Evolutionary conservation across 495 filamentous ascomycete genomes (phyloP).

Genomic region (Tuber microsphaerosporum): DNA sequence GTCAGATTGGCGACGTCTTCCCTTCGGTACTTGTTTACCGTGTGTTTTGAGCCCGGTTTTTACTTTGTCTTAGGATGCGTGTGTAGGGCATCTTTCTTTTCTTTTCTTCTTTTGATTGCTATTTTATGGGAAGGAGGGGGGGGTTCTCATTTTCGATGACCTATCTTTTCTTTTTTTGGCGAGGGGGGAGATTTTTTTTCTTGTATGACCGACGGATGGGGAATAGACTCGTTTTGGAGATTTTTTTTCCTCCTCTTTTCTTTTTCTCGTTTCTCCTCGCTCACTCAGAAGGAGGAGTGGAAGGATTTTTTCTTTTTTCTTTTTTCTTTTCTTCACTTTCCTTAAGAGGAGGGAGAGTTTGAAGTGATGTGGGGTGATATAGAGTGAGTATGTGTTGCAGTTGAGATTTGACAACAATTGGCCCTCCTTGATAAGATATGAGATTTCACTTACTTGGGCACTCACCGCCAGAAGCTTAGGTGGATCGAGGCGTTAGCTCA

Average conservation of each 20-base stretch:
- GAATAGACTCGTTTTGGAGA: not conserved
- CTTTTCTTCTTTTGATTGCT: not conserved
- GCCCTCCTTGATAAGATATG: not conserved
- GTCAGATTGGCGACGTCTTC: not conserved
- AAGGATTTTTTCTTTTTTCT: not conserved
- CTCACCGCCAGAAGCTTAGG: not conserved
- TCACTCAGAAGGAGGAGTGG: not conserved
- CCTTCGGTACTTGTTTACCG: not conserved
- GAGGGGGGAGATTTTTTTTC: not conserved
- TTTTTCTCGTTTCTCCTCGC: not conserved
- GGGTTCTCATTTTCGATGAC: not conserved
- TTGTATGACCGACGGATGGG: not conserved
- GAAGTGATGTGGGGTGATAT: not conserved
- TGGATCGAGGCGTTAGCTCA: not conserved
- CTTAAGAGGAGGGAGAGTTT: not conserved
- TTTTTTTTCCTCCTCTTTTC: not conserved
- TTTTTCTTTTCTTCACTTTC: not conserved
- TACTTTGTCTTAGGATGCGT: not conserved
- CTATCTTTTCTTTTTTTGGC: not conserved
- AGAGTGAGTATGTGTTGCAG: not conserved
- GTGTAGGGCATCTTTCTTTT: not conserved
- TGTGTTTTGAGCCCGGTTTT: slow-evolving; percentile 1
- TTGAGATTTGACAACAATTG: not conserved
- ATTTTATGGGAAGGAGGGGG: not conserved
- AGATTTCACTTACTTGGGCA: not conserved